Base-by-base conservation (phyloP, 1,284 basidiomycete species). In the Baeospora myosura region DNA sequence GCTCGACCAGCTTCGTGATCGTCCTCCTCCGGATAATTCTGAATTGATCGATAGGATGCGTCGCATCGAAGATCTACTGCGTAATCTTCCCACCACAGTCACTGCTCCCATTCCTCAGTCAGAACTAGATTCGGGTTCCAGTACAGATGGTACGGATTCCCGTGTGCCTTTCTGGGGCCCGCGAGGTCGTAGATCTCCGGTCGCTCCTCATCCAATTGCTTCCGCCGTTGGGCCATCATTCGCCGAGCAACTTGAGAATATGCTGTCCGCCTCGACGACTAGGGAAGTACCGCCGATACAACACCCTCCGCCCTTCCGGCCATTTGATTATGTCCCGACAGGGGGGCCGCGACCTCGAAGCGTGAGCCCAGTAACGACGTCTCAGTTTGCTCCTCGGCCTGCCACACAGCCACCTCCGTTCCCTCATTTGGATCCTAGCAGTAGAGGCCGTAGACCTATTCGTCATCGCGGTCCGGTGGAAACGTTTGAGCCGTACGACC, bases 41-140 rank as follows among this genome's bases (percentile, higher is more conserved):
- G 69, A 67, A 34, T 46, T 72, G 25, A 44, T 55, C 11, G 60
- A 66, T 38, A 63, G 69, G 14, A 48, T 74, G 30, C 44, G 47
- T 18, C 56, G 65, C 3, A 68, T 74, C 24, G 71, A 73, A 42
- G 62, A 61, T 41, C 49, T 73, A 18, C 50, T 73, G 30, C 62
- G 61, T 31, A 48, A 41, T 17, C 49, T 71, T 11, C 40, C 51
- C 56, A 12, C 49, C 45, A n/a, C 30, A 20, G 16, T 32, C 10
- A 33, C 42, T 20, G 38, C 58, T 51, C 18, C 50, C 44, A 36
- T 41, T 50, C 34, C 47, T 20, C 43, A 49, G 3, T 47, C 53
- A 12, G 33, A 28, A 10, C 37, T 38, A 3, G n/a, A 31, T 23
- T 25, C 35, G 11, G 6, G 29, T 18, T 42, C 17, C 7, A 21